Evolutionary conservation across 1,139 yeast species (phyloP).

Genomic region (Suzukiozyma palmioleophila): DNA sequence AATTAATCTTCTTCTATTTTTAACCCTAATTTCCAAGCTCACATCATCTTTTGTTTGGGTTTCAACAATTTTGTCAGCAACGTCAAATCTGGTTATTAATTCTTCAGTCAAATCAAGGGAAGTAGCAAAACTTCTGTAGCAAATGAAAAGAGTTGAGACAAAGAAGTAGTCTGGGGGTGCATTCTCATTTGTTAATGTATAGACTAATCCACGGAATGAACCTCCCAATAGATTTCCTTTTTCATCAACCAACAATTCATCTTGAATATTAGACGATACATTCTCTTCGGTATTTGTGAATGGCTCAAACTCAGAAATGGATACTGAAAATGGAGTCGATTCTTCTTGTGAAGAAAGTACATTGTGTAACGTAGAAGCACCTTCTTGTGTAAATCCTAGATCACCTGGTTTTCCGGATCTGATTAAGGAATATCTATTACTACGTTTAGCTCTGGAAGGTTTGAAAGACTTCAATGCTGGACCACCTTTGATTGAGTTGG

Average conservation of each 20-base stretch:
- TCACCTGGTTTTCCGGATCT: slow-evolving; percentile 55
- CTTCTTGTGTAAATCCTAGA: slow-evolving; percentile 53
- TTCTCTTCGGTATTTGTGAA: slow-evolving; percentile 20
- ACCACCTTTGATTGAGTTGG: slow-evolving; percentile 29
- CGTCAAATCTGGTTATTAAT: slow-evolving; percentile 62
- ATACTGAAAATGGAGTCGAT: slow-evolving; percentile 39
- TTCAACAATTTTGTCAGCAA: slow-evolving; percentile 30
- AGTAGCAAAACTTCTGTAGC: slow-evolving; percentile 71
- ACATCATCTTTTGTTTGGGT: slow-evolving; percentile 29
- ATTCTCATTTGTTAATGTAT: slow-evolving; percentile 66
- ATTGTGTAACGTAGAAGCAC: slow-evolving; percentile 51
- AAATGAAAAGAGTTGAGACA: slow-evolving; percentile 72
- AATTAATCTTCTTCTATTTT: slow-evolving; percentile 63
- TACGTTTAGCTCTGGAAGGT: slow-evolving; percentile 13
- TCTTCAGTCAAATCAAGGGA: slow-evolving; percentile 69
- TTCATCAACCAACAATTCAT: slow-evolving; percentile 45
- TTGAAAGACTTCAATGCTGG: slow-evolving; percentile 9
- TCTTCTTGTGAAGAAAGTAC: slow-evolving; percentile 40
- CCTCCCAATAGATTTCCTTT: slow-evolving; percentile 67
- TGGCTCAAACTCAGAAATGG: slow-evolving; percentile 34
- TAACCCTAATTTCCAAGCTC: slow-evolving; percentile 48
- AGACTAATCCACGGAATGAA: slow-evolving; percentile 70
- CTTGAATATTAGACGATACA: slow-evolving; percentile 14
- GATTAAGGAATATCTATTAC: slow-evolving; percentile 55
- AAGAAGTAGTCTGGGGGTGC: slow-evolving; percentile 68